Evolutionary conservation across 2,329 filamentous ascomycete genomes (phyloP), one percentile per base, ranked within the genome.

Genomic region (Mycosphaerella arachidis): DNA sequence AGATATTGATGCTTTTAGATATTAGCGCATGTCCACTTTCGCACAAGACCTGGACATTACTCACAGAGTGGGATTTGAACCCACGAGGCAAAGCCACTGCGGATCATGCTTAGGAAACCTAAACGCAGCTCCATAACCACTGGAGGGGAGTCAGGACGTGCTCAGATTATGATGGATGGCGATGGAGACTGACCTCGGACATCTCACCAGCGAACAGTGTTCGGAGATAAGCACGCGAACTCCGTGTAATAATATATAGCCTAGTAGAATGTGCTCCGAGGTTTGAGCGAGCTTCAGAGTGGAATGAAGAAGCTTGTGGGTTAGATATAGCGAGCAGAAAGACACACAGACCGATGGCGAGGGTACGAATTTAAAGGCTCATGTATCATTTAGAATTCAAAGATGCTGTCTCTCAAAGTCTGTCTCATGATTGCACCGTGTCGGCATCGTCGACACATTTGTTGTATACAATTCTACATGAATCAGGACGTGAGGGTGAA

Each of bases 81-180:
- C 56, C 56, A 58, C 56, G 56, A 58, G 48, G 56, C 56, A 58
- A 58, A 45, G 56, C 56, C 56, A 58, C 56, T 58, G 56, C 56
- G 56, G 56, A 53, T 20, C 18, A 43, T 58, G 56, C 48, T 50
- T 53, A 58, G 56, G 48, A 12, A 45, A 52, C 58, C 58, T 60
- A 60, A 60, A 60, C 53, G 31, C 53, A 53, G 58, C 58, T 45
- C 58, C 58, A 60, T 60, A 60, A 60, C 58, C 58, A 60, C 58
- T 59, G 35, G 53, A 43, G 30, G 7, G 4, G 2, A 37, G 35
- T 13, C 10, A 37, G 35, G 16, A 1, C 1, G 4, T 12, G 8
- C 12, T 4, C 35, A 16, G 1, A 10, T 12, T 12, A 4, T 46
- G 12, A 3, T 48, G 4, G n/a, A 20, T 48, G 20, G 6, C 4